Base-by-base conservation (phyloP, 805 yeast species). In the Cyberlindnera maclurae region DNA sequence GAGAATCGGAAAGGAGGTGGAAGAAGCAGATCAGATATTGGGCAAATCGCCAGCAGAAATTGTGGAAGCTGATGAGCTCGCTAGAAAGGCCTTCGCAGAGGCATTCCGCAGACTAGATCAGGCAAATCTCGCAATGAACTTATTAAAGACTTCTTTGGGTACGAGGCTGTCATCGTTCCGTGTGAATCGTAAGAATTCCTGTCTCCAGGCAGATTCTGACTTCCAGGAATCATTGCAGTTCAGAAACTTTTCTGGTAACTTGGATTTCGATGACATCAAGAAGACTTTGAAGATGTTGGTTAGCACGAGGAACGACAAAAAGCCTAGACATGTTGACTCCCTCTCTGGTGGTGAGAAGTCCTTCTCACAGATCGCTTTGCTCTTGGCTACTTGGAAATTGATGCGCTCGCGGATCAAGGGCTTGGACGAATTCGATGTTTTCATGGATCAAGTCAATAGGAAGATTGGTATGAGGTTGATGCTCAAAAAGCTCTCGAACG, bases 321-420 rank as follows among this genome's bases (percentile, higher is more conserved):
- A 70, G 20, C 67, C 74, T 26, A 68, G 96, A 48, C 76, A 80
- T 29, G 86, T 86, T 4, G 84, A 79, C 47, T 82, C 96, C 0
- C 69, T 90, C 18, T 87, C 96, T 1, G 99, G 99, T 28, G 99
- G 99, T 33, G 98, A 93, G 57, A 89, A 89, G 56, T 87, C 97
- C 1, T 90, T 82, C 58, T 79, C 96, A 0, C 98, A 94, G 58
- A 79, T 90, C 45, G 84, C 97, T 0, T 70, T 93, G 41, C 62
- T 93, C 33, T 66, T 90, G 43, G 82, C 97, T 0, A 82, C 95
- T 22, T 93, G 99, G 99, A 77, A 78, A 46, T 81, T 86, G 20
- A 89, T 93, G 96, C 77, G 82, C 44, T 81, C 95, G 0, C 75
- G 84, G 40, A 73, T 93, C 15, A 75, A 94, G 43, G 97, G 97